Conservation (phyloP, 2,329 filamentous ascomycete species). For the Trichophyton verrucosum region DNA sequence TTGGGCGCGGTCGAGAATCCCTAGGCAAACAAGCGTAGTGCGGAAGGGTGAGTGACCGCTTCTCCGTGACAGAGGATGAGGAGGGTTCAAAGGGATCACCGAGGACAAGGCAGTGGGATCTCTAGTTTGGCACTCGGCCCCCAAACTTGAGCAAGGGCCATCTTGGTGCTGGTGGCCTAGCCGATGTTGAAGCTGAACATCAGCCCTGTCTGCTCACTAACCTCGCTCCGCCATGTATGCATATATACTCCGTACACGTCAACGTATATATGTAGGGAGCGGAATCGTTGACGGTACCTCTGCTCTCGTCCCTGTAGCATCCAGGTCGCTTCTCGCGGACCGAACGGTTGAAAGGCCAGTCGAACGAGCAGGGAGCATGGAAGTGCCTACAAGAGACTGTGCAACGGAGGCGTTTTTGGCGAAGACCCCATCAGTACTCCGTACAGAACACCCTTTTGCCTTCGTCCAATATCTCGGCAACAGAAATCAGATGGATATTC, state of each 20-base stretch:
- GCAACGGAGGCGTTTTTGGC: background rate
- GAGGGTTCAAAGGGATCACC: background rate
- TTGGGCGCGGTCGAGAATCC: background rate
- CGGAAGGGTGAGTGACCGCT: background rate
- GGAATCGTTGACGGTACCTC: background rate
- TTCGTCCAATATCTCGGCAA: background rate
- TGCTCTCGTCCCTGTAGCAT: background rate
- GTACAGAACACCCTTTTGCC: background rate
- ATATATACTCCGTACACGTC: background rate
- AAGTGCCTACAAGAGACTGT: background rate
- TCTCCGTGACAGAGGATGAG: background rate
- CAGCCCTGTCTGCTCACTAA: background rate
- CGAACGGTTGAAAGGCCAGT: background rate
- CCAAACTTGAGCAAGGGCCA: background rate
- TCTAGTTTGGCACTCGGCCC: background rate
- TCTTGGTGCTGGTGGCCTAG: background rate
- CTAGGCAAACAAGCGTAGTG: background rate
- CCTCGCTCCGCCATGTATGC: background rate
- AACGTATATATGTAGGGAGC: background rate
- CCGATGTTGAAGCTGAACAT: background rate
- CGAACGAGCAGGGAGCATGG: background rate
- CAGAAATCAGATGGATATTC: background rate
- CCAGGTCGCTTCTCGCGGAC: background rate
- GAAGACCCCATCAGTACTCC: background rate
- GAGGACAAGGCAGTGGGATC: background rate